Percentiles rank a stretch among this genome's conserved stretches.
Evolutionary conservation across 441 rosid species (phyloP).

Genomic region (Rhodomyrtus psidioides): DNA sequence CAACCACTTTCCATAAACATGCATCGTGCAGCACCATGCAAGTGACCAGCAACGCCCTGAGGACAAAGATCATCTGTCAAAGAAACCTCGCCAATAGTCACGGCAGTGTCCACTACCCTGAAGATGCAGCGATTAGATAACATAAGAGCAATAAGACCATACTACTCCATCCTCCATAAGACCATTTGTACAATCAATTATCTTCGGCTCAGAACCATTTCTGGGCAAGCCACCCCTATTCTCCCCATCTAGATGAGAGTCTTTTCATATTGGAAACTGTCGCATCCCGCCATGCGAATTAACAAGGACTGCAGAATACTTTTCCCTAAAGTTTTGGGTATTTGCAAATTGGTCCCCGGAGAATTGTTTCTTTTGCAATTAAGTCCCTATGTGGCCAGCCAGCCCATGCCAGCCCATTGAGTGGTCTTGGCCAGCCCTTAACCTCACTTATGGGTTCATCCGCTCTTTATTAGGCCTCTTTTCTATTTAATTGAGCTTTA

Average conservation of each 20-base stretch:
- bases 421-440: too few species aligned
- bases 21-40: constrained; percentile 32
- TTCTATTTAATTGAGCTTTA: too few species aligned
- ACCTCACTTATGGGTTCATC: too few species aligned
- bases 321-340: too few species aligned
- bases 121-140: too few species aligned
- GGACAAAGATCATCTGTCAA: constrained; percentile 25
- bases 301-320: constrained; percentile 46
- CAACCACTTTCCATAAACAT: constrained; percentile 39
- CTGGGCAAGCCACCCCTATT: constrained; percentile 26
- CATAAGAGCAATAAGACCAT: too few species aligned
- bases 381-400: too few species aligned
- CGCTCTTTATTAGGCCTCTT: too few species aligned
- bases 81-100: constrained; percentile 50
- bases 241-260: constrained; percentile 25
- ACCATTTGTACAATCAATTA: constrained; percentile 26
- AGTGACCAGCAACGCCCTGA: constrained; percentile 14
- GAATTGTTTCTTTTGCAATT: too few species aligned
- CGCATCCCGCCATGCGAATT: constrained; percentile 63
- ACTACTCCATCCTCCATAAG: constrained; percentile 31
- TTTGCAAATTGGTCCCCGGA: too few species aligned
- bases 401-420: too few species aligned
- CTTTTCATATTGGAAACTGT: constrained; percentile 45
- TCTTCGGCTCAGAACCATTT: constrained; percentile 23
- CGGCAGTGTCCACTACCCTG: constrained; percentile 25